A percentile compares a stretch with the other conserved stretches of the same genome.
Conservation (phyloP, 441 rosid genomes). For the Gossypium trilobum region DNA sequence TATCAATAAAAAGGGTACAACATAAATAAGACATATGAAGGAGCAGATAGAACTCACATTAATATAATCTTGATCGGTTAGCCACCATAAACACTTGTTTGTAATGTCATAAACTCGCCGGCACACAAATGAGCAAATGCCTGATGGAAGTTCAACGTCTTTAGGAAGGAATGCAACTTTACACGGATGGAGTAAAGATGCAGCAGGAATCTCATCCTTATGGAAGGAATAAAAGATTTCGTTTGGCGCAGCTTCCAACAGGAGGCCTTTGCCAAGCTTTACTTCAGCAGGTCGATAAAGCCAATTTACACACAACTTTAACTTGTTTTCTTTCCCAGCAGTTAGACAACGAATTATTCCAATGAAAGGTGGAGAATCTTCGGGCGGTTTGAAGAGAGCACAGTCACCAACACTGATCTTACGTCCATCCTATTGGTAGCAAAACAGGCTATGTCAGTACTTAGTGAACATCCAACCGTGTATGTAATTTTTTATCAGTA, state of each 20-base stretch:
- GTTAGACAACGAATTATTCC: constrained; percentile 57
- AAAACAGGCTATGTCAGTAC: not conserved
- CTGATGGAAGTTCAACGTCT: constrained; percentile 72
- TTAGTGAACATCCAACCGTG: not conserved
- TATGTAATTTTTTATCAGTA: not conserved
- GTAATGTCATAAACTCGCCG: constrained; percentile 72
- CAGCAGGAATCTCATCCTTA: constrained; percentile 81
- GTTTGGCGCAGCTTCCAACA: constrained; percentile 79
- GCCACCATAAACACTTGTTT: constrained; percentile 78
- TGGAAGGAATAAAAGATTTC: constrained; percentile 85
- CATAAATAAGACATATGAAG: not conserved
- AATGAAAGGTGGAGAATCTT: constrained; percentile 70
- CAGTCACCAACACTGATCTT: constrained; percentile 75
- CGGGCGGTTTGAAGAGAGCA: constrained; percentile 74
- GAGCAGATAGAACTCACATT: constrained; percentile 41
- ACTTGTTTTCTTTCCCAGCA: constrained; percentile 37
- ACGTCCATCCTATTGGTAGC: constrained; percentile 64
- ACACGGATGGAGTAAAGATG: constrained; percentile 76
- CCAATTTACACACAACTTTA: constrained; percentile 69
- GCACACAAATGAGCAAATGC: constrained; percentile 73
- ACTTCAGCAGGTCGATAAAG: constrained; percentile 72
- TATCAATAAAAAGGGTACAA: constrained; percentile 1
- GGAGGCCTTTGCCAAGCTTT: constrained; percentile 81
- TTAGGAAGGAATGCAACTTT: constrained; percentile 75
- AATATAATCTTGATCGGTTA: constrained; percentile 77